Conservation (phyloP, 2,329 filamentous ascomycete species). For the Xylariaceae sp. region DNA sequence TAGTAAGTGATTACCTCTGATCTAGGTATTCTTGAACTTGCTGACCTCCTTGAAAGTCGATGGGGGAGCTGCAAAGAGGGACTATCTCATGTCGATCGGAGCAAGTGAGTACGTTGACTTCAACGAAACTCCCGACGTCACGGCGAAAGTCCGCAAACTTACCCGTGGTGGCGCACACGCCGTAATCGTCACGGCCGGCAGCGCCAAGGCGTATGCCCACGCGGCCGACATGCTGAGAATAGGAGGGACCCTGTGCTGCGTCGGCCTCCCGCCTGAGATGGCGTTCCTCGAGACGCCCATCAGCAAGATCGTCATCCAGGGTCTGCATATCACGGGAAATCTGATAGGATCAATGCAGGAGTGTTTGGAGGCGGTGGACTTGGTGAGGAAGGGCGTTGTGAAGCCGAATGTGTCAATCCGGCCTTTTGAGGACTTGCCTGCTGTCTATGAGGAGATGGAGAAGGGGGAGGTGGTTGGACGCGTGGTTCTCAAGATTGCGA, state of each 20-base stretch:
- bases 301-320: conserved; percentile 41
- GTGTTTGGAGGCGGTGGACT: conserved; percentile 41
- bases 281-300: conserved; percentile 38
- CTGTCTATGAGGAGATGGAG: conserved; percentile 41
- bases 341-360: conserved; percentile 41
- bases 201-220: conserved; percentile 36
- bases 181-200: conserved; percentile 39
- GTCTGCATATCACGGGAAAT: conserved; percentile 39
- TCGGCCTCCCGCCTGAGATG: conserved; percentile 38
- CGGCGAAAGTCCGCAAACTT: conserved; percentile 33
- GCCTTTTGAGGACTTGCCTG: conserved; percentile 38
- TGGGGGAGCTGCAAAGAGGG: conserved; percentile 34
- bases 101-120: conserved; percentile 40
- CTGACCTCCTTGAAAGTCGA: conserved; percentile 28
- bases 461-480: conserved; percentile 39
- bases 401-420: conserved; percentile 38
- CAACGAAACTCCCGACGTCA: conserved; percentile 29
- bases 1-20: neutral
- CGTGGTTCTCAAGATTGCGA: conserved; percentile 38
- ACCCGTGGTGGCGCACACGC: conserved; percentile 38
- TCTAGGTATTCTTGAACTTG: neutral
- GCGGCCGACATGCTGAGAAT: conserved; percentile 41
- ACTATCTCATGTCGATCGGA: conserved; percentile 37
- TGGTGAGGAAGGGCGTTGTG: conserved; percentile 38
- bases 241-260: conserved; percentile 39